Evolutionary conservation across 2,329 filamentous ascomycete species (phyloP), one percentile per base, ranked within the genome.

Genomic region (Colletotrichum tropicicola): DNA sequence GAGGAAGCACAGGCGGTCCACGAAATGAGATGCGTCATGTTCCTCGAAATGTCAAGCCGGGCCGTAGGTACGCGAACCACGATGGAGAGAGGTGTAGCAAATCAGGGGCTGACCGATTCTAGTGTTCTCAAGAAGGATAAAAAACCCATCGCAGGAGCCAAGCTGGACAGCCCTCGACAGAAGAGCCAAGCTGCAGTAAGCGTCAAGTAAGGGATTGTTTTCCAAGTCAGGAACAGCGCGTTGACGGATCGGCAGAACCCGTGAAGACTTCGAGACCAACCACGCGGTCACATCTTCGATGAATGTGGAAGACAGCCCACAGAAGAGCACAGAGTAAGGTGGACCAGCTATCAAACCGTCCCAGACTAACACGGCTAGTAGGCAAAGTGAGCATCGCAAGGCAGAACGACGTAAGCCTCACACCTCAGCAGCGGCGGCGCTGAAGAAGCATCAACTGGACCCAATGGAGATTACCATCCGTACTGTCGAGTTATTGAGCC

Each of bases 121-220:
- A 64, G 60, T 25, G 60, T 27, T 15, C 47, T 64, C 8, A 64
- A 64, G 41, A 59, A 59, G 23, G 27, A 19, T 6, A 61, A 9
- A 3, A 45, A 30, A 23, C 9, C 57, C n/a, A 5, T 5, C 21
- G n/a, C n/a, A n/a, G 10, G 10, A 19, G 19, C 13, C n/a, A 25
- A 23, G n/a, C 17, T 3, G n/a, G 10, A 37, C 17, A 23, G 17
- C 28, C 17, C 17, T 17, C 15, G 10, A 15, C 15, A 12, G 15
- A 9, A 48, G 9, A n/a, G 25, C 6, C 25, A 30, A 17, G 25
- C 45, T 9, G 8, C 45, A 13, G 41, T 9, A 21, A 25, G 4
- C 15, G 7, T 32, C 13, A 59, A 27, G 56, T 59, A 32, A n/a
- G 37, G 6, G 7, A 13, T 5, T 15, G 3, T 21, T n/a, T 28